These are phyloP conservation scores for Penicillium arizonense DNA, from an alignment of 495 filamentous ascomycete species.

Conservation along the genomic window DNA sequence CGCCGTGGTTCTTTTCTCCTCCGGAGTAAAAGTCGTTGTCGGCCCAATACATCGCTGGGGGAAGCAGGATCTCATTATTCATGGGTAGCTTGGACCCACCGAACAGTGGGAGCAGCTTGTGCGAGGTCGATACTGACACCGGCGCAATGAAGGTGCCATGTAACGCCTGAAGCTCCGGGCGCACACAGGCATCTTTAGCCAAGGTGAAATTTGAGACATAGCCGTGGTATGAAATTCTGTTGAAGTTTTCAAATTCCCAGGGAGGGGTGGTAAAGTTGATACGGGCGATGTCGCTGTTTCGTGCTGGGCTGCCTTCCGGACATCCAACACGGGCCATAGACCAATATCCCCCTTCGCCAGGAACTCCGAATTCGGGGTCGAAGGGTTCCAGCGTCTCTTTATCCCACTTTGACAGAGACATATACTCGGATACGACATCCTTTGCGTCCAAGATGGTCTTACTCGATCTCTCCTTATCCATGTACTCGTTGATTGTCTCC, in stretches of 20 bases:
- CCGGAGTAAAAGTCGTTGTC: conserved; percentile 61
- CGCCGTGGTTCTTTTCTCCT: conserved; percentile 41
- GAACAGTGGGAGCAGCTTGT: conserved; percentile 63
- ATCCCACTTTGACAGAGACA: conserved; percentile 5
- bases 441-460: neutral
- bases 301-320: conserved; percentile 50
- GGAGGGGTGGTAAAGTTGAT: conserved; percentile 35
- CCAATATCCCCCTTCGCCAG: conserved; percentile 42
- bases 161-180: conserved; percentile 52
- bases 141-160: conserved; percentile 68
- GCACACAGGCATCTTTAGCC: conserved; percentile 58
- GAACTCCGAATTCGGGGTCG: neutral
- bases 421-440: conserved; percentile 32
- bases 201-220: conserved; percentile 59
- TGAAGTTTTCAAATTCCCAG: conserved; percentile 34
- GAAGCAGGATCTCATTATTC: conserved; percentile 74
- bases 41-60: conserved; percentile 65
- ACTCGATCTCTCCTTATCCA: conserved; percentile 45
- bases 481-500: conserved; percentile 57
- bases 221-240: conserved; percentile 36
- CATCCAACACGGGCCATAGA: conserved; percentile 54
- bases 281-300: conserved; percentile 34
- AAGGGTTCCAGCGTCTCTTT: conserved; percentile 6
- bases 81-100: conserved; percentile 65
- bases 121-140: conserved; percentile 48